These are phyloP conservation scores for Ascochyta koolunga DNA, from an alignment of 2,329 filamentous ascomycete species.

Conservation along the genomic window DNA sequence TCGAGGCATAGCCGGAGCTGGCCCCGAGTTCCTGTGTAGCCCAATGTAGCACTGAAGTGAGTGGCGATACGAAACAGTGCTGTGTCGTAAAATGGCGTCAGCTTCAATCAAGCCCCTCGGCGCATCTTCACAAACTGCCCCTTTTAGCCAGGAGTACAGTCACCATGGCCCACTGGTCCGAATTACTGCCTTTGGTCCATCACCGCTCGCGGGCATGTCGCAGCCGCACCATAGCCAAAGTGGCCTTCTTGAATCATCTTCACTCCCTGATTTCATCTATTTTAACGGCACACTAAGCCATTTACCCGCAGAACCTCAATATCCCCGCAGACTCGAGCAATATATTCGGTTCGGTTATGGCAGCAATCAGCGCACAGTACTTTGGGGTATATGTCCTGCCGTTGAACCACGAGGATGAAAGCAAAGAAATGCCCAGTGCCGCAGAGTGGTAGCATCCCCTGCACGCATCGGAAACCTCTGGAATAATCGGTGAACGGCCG, in stretches of 20 bases:
- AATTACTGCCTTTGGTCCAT: conserved; percentile 29
- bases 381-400: conserved; percentile 39
- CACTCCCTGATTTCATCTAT: conserved; percentile 45
- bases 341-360: conserved; percentile 41
- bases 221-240: conserved; percentile 8
- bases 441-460: conserved; percentile 30
- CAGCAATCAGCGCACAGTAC: conserved; percentile 19
- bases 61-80: conserved; percentile 39
- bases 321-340: conserved; percentile 40
- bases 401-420: conserved; percentile 33
- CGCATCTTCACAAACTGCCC: conserved; percentile 19
- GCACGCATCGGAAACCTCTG: conserved; percentile 19
- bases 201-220: conserved; percentile 3
- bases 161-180: conserved; percentile 17
- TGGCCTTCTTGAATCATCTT: conserved; percentile 39
- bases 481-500: conserved; percentile 24
- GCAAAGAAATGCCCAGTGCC: conserved; percentile 18
- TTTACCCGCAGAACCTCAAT: conserved; percentile 29
- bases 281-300: conserved; percentile 27
- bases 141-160: conserved; percentile 20
- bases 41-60: conserved; percentile 33
- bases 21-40: conserved; percentile 23
- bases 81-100: conserved; percentile 40
- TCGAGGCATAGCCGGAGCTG: conserved; percentile 12
- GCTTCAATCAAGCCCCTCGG: conserved; percentile 29